Evolutionary conservation across 2,329 filamentous ascomycete species (phyloP), one percentile per base, ranked within the genome.

Genomic region (Fusarium hostae): DNA sequence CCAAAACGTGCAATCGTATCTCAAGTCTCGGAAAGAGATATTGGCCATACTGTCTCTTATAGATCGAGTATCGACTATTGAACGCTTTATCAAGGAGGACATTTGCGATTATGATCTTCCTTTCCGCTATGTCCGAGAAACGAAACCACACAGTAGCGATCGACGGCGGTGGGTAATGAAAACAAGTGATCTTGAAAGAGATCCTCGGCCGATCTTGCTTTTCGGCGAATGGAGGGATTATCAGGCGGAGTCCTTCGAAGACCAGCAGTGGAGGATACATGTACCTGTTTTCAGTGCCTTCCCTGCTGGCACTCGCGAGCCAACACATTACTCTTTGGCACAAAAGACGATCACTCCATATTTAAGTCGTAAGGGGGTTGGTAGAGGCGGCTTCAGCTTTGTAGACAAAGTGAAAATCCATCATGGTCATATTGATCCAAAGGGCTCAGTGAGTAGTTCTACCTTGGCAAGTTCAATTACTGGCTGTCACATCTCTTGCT

Each of bases 41-140:
- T 26, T 59, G 24, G 48, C 59, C 18, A 51, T 63, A 20, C 34
- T 67, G 12, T 44, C 56, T 15, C 41, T 67, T 6, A 51, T 63
- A 15, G 54, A 41, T 2, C 55, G 59, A 40, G 26, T 57, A 9
- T 28, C 30, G 16, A 11, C 9, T 9, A 67, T 59, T 5, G 24
- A 28, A 3, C 37, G 59, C 37, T 67, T 67, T 22, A 63, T 67
- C 28, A 10, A 18, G 2, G 59, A 58, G 16, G 39, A n/a, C 8
- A 45, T 67, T n/a, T 37, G 50, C 6, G 64, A 67, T 13, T 24
- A 39, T 18, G 18, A 59, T 15, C 59, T 67, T 7, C 64, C 64
- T 7, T 50, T 67, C 16, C 22, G 59, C 7, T 24, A 34, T n/a
- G 35, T 37, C 35, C 35, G 35, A 37, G 35, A 37, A 37, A 37